Percentiles rank a stretch among this genome's conserved stretches.
Evolutionary conservation across 257 asterid genomes (phyloP).

Genomic region (Solanum corneliomulleri): DNA sequence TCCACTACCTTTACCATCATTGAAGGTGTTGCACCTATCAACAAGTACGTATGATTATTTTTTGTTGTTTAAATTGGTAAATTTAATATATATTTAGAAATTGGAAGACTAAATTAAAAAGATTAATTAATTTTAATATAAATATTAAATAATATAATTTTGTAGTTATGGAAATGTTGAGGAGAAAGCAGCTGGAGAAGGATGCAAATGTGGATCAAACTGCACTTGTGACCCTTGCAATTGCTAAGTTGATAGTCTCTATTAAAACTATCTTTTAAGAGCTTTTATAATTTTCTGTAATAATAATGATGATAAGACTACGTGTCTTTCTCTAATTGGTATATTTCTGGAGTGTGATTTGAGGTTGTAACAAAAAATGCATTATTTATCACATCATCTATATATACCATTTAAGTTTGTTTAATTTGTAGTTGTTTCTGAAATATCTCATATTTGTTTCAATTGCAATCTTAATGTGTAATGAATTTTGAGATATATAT

Average conservation of each 20-base stretch:
- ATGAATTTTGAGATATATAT: not conserved
- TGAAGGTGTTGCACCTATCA: constrained; percentile 11
- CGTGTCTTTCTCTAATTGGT: not conserved
- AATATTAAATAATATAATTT: not conserved
- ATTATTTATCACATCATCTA: not conserved
- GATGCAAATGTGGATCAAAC: constrained; percentile 8
- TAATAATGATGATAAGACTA: not conserved
- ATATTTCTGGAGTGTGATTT: not conserved
- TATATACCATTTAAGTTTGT: not conserved
- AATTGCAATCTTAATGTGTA: not conserved
- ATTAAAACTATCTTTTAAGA: not conserved
- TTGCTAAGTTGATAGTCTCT: not conserved
- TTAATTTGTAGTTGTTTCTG: not conserved
- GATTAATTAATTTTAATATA: not conserved
- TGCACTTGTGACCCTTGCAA: constrained; percentile 11
- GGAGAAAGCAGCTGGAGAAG: constrained; percentile 1
- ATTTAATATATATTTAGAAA: not conserved
- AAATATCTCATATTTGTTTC: not conserved
- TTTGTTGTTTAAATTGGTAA: not conserved
- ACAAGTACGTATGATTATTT: not conserved
- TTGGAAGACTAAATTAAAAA: not conserved
- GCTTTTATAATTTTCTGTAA: not conserved
- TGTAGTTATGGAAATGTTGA: not conserved
- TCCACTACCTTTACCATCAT: constrained; percentile 7
- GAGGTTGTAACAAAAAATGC: not conserved